Percentiles rank a stretch among this genome's conserved stretches.
phyloP scores from a whole-genome alignment of 2,329 filamentous ascomycete genomes.

The Sporothrix dimorphospora region DNA sequence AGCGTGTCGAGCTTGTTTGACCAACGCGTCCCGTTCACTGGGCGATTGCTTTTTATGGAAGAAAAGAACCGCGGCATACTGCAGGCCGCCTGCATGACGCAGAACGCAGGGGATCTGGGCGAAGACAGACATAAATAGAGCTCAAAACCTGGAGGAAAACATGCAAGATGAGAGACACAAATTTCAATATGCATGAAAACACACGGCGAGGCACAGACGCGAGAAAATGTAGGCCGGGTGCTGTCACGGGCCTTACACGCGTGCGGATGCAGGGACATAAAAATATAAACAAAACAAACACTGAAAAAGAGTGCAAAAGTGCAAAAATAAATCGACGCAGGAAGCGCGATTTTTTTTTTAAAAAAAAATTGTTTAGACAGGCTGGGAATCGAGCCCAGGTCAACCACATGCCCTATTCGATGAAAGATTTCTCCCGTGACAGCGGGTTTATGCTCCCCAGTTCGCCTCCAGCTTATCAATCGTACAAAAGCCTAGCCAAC shows the following conservation, averaged over 20 bases:
- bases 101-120: conserved; percentile 24
- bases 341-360: no score
- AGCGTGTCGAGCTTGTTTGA: neutral
- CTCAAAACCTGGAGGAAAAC: neutral
- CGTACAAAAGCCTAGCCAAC: no score
- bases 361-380: no score
- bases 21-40: neutral
- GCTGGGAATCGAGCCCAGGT: no score
- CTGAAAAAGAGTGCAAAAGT: no score
- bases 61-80: conserved; percentile 6
- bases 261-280: neutral
- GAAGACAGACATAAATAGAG: neutral
- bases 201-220: neutral
- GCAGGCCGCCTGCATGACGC: conserved; percentile 21
- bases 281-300: neutral
- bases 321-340: no score
- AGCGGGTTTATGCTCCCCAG: no score
- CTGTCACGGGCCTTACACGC: neutral
- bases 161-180: neutral
- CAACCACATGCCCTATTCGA: no score
- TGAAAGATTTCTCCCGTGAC: no score
- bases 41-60: conserved; percentile 15
- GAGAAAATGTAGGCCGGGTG: neutral
- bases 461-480: no score
- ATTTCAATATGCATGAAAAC: neutral